These are phyloP conservation scores for Gracilaria domingensis DNA, from an alignment of 23 red algal species.

Conservation along the genomic window DNA sequence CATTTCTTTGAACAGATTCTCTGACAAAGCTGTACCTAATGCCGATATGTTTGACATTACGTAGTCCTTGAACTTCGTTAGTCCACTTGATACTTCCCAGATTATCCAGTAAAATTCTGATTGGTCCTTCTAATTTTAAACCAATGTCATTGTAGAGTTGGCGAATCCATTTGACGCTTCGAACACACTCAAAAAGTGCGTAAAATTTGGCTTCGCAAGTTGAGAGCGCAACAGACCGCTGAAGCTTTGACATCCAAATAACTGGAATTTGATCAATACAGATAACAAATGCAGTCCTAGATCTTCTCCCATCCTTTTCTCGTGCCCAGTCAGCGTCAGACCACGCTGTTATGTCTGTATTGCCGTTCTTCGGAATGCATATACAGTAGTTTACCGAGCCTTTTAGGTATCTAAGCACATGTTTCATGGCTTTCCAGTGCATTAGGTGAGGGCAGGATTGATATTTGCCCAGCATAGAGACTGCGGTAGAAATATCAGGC, in stretches of 20 bases:
- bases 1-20: background rate
- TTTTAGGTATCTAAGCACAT: no score
- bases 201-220: slow-evolving; percentile 20
- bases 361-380: no score
- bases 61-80: slow-evolving; percentile 3
- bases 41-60: background rate
- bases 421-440: no score
- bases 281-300: background rate
- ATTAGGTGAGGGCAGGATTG: no score
- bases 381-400: no score
- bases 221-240: background rate
- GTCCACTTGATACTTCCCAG: slow-evolving; percentile 30
- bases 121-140: background rate
- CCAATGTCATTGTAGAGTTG: background rate
- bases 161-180: background rate
- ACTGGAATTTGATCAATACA: background rate
- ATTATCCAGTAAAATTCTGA: background rate
- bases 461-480: slow-evolving; percentile 16
- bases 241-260: background rate
- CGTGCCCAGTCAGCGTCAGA: background rate
- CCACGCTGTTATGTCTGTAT: no score
- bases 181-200: background rate
- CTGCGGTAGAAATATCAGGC: slow-evolving; percentile 35
- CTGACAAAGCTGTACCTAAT: slow-evolving; percentile 3
- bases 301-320: background rate